These are phyloP conservation scores for Daldinia loculata DNA, from an alignment of 495 filamentous ascomycete genomes.

Conservation along the genomic window DNA sequence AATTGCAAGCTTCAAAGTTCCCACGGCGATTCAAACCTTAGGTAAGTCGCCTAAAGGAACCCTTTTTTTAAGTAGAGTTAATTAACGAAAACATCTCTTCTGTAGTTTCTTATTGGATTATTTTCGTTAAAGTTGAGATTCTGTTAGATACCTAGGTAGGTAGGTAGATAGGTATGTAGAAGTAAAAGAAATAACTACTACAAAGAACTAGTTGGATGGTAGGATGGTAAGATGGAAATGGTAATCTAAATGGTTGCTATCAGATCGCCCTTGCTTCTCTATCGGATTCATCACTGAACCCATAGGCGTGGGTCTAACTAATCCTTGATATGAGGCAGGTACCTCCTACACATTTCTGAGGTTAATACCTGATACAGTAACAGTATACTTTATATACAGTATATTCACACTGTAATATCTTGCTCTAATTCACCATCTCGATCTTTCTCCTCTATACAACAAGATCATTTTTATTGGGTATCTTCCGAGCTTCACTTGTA, in stretches of 20 bases:
- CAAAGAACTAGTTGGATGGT: constrained; percentile 7
- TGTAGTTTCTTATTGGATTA: background rate
- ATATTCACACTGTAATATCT: too few species aligned
- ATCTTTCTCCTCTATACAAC: background rate
- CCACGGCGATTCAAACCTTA: constrained; percentile 8
- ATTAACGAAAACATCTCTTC: constrained; percentile 22
- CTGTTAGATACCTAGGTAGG: too few species aligned
- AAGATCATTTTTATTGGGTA: constrained; percentile 40
- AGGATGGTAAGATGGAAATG: background rate
- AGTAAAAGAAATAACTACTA: background rate
- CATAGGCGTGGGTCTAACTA: constrained; percentile 26
- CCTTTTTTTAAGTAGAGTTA: constrained; percentile 18
- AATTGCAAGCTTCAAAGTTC: constrained; percentile 6
- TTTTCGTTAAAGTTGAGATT: background rate
- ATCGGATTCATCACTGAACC: constrained; percentile 31
- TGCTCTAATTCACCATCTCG: background rate
- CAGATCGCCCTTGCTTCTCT: constrained; percentile 31
- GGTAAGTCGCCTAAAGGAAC: constrained; percentile 13
- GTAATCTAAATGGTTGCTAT: constrained; percentile 19
- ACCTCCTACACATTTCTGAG: background rate
- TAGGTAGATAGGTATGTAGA: background rate
- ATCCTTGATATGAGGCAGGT: background rate
- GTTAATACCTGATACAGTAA: background rate
- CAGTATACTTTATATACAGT: background rate
- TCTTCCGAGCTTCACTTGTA: constrained; percentile 22